Evolutionary conservation across 805 yeast species (phyloP), one percentile per base, ranked within the genome.

Genomic region (Millerago galiae): DNA sequence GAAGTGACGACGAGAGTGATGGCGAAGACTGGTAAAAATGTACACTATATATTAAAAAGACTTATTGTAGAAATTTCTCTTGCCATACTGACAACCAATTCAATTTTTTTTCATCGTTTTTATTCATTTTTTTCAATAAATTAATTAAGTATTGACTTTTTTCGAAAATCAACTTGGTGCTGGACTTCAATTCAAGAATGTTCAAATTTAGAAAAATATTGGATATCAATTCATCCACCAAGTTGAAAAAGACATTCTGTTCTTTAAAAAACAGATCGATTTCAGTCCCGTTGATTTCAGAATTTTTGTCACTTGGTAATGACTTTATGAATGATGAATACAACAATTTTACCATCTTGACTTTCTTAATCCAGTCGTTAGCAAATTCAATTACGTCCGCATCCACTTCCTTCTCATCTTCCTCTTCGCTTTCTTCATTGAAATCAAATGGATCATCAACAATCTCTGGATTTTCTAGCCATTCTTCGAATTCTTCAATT

Each of bases 1-100:
- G 72, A 15, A 80, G 88, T 51, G 95, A 88, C 49, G 93, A 83
- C 46, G 95, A 85, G 52, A 93, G 84, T 49, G 90, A 84, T 46
- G 82, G 75, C 17, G 82, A 76, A 41, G 95, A 87, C 41, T 82
- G 88, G 88, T 75, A 21, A 21, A 21, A 21, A 21, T 21, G 24
- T 14, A 14, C 8, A n/a, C 14, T 29, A 34, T 12, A 35, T 16
- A n/a, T 18, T 17, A 15, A n/a, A n/a, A n/a, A n/a, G n/a, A n/a
- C n/a, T 13, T 16, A 35, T 8, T 16, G 5, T 8, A 39, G 21
- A 28, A 53, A 78, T 55, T 75, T 78, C 1, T 60, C 49, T 35
- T 60, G 61, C 82, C 84, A 77, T 4, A 80, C 65, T 27, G 61
- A 62, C 39, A 77, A 61, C 83, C 85, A 80, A 55, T 71, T 72